These are phyloP conservation scores for Paramecium tetraurelia DNA, from an alignment of 73 alveolate species.

Conservation along the genomic window DNA sequence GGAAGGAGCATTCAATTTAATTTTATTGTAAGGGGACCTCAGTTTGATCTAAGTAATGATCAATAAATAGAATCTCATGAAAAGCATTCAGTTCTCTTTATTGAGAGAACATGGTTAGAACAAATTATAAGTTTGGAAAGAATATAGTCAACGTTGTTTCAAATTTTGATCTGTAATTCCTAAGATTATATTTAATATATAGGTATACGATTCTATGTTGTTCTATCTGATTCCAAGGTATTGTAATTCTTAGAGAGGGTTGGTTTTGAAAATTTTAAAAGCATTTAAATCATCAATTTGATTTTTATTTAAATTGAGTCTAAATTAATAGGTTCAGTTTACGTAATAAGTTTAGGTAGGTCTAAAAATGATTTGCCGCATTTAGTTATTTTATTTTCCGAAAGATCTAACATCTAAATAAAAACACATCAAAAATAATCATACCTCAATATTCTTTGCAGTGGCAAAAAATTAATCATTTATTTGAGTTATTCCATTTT, in stretches of 20 bases:
- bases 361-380: neutral
- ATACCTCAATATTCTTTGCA: neutral
- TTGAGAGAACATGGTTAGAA: neutral
- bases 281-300: slow-evolving; percentile 9
- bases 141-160: neutral
- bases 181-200: neutral
- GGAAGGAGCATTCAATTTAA: slow-evolving; percentile 8
- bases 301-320: neutral
- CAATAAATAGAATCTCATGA: neutral
- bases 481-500: neutral
- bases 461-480: neutral
- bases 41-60: neutral
- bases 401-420: neutral
- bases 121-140: slow-evolving; percentile 19
- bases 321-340: neutral
- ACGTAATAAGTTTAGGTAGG: neutral
- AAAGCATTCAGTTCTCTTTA: neutral
- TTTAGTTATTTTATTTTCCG: neutral
- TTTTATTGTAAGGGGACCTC: neutral
- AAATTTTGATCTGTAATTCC: neutral
- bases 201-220: neutral
- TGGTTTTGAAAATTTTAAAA: neutral
- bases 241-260: neutral
- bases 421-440: neutral
- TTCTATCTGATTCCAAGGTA: neutral